phyloP scores from a whole-genome alignment of 805 yeast genomes.

The Saturnispora mendoncae region DNA sequence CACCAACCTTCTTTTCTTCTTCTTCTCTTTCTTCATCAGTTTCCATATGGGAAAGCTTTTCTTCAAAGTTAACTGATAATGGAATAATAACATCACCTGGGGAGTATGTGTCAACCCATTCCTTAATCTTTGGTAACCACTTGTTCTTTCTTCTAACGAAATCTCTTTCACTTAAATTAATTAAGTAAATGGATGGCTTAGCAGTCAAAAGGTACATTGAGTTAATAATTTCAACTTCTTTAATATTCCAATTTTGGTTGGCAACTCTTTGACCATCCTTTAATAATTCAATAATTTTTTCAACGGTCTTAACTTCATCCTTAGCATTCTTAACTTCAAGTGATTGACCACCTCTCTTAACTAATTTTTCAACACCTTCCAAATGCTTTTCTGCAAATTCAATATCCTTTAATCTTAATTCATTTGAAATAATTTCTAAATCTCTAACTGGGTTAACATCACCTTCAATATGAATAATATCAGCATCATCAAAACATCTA shows the following conservation, averaged over 20 bases:
- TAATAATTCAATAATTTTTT: conserved; percentile 52
- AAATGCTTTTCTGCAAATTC: conserved; percentile 69
- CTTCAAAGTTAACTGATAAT: conserved; percentile 86
- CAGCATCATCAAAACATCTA: conserved; percentile 95
- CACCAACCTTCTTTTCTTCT: conserved; percentile 31
- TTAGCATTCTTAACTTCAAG: conserved; percentile 56
- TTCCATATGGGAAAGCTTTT: conserved; percentile 80
- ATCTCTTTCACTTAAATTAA: conserved; percentile 68
- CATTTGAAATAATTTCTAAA: conserved; percentile 82
- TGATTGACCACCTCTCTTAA: conserved; percentile 58
- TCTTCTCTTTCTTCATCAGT: conserved; percentile 41
- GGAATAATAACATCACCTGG: conserved; percentile 85
- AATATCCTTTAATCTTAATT: conserved; percentile 91
- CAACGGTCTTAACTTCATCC: conserved; percentile 48
- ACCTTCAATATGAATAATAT: conserved; percentile 93
- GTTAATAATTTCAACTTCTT: conserved; percentile 61
- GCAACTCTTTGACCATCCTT: conserved; percentile 60
- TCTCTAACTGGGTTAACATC: conserved; percentile 95
- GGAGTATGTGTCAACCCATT: conserved; percentile 61
- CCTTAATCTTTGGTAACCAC: conserved; percentile 40
- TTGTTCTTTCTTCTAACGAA: conserved; percentile 46
- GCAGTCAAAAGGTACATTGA: conserved; percentile 71
- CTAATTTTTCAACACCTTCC: conserved; percentile 46
- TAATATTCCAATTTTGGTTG: conserved; percentile 48
- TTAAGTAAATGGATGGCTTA: conserved; percentile 73